Conservation (phyloP, 768 basidiomycete genomes). For the Gyrodon lividus region DNA sequence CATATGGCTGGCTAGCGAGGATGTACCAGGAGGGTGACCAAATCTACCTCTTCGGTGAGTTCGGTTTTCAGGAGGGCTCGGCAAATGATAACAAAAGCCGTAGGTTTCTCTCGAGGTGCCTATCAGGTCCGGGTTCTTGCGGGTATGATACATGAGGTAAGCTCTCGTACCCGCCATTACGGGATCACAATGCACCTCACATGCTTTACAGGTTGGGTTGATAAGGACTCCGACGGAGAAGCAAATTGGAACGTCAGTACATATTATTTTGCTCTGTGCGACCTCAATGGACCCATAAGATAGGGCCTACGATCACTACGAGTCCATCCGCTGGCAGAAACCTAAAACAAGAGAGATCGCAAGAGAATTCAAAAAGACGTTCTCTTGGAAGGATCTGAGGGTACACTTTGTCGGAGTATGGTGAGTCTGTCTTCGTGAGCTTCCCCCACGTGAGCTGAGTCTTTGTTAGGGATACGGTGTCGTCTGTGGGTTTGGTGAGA, state of each 20-base stretch:
- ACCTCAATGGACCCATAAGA: background rate
- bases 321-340: conserved; percentile 14
- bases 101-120: conserved; percentile 45
- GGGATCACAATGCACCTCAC: background rate
- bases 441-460: background rate
- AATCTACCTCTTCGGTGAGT: conserved; percentile 36
- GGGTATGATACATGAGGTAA: conserved; percentile 41
- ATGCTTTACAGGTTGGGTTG: conserved; percentile 30
- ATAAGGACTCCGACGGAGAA: conserved; percentile 30
- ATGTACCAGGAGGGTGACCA: conserved; percentile 31
- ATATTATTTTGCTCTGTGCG: background rate
- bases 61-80: background rate
- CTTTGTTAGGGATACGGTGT: conserved; percentile 59
- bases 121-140: conserved; percentile 42
- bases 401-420: conserved; percentile 56
- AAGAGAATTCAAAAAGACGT: conserved; percentile 43
- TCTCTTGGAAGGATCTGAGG: conserved; percentile 40
- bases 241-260: conserved; percentile 31
- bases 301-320: conserved; percentile 22
- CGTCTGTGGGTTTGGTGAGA: conserved; percentile 55
- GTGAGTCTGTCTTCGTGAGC: conserved; percentile 27
- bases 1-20: conserved; percentile 34
- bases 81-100: background rate
- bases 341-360: conserved; percentile 20
- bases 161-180: background rate